Percentiles rank a stretch among this genome's conserved stretches.
These are phyloP conservation scores for Penicillium sp. DNA, from an alignment of 2,329 filamentous ascomycete species.

Conservation along the genomic window DNA sequence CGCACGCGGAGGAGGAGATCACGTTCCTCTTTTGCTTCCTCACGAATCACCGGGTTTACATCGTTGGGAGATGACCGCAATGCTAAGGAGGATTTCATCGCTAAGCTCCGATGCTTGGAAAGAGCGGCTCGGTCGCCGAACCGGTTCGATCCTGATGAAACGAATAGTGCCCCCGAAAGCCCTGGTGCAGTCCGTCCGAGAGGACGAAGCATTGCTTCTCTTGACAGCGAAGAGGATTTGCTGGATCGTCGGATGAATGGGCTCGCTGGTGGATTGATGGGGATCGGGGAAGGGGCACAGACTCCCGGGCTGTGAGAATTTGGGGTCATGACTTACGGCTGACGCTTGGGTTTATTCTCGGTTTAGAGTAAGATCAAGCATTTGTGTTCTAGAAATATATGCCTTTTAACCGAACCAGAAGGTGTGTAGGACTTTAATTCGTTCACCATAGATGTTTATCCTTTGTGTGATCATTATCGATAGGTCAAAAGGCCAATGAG, in stretches of 20 bases:
- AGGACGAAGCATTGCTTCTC: conserved; percentile 43
- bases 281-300: conserved; percentile 31
- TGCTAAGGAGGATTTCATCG: conserved; percentile 13
- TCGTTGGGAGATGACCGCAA: conserved; percentile 7
- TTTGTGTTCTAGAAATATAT: not conserved
- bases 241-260: conserved; percentile 50
- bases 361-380: not conserved
- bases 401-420: not conserved
- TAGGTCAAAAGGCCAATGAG: conserved; percentile 2
- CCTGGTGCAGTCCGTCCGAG: conserved; percentile 17
- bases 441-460: not conserved
- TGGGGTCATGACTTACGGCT: conserved; percentile 6
- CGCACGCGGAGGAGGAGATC: conserved; percentile 12
- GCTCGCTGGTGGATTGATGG: conserved; percentile 46
- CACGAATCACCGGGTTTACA: conserved; percentile 10
- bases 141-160: conserved; percentile 11
- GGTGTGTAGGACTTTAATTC: not conserved
- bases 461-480: conserved; percentile 3
- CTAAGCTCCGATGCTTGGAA: conserved; percentile 16
- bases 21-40: conserved; percentile 16
- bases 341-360: no score
- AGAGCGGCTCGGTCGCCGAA: conserved; percentile 9
- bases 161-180: conserved; percentile 17
- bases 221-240: conserved; percentile 51
- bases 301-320: conserved; percentile 22